These are phyloP conservation scores for Komagataella kurtzmanii DNA, from an alignment of 805 yeast genomes.

Conservation along the genomic window DNA sequence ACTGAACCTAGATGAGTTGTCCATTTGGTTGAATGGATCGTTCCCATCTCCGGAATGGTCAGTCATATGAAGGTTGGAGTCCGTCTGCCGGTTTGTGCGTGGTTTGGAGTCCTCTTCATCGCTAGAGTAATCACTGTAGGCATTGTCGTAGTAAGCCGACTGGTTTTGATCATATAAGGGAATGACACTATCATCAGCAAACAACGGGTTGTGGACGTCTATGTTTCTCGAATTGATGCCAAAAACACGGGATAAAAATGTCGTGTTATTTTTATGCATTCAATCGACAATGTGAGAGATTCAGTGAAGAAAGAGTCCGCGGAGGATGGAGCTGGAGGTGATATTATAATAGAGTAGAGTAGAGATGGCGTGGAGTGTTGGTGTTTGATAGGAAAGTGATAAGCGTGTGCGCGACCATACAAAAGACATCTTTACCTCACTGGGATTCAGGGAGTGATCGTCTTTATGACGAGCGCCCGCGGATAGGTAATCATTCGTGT, in stretches of 20 bases:
- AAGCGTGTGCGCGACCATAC: neutral
- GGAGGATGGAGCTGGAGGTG: neutral
- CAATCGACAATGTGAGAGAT: neutral
- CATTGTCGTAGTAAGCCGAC: slow-evolving; percentile 6
- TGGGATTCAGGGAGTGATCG: neutral
- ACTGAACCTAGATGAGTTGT: neutral
- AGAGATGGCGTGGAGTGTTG: neutral
- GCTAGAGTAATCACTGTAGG: slow-evolving; percentile 2
- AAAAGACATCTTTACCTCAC: neutral
- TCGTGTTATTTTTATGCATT: slow-evolving; percentile 21
- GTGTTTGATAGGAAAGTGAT: neutral
- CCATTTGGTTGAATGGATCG: neutral
- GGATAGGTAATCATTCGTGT: neutral
- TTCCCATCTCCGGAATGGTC: neutral
- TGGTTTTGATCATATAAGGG: slow-evolving; percentile 2
- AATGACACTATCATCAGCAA: slow-evolving; percentile 6
- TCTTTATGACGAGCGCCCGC: neutral
- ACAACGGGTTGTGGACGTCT: slow-evolving; percentile 14
- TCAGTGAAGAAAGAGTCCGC: neutral
- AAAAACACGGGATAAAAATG: slow-evolving; percentile 52
- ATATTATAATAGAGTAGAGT: neutral
- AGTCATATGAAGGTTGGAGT: neutral
- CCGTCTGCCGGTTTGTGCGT: neutral
- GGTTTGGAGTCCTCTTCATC: slow-evolving; percentile 4
- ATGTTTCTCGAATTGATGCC: slow-evolving; percentile 25